A percentile compares a stretch with the other conserved stretches of the same genome.
Evolutionary conservation across 2,329 filamentous ascomycete species (phyloP).

Genomic region (Apiospora phragmitis): DNA sequence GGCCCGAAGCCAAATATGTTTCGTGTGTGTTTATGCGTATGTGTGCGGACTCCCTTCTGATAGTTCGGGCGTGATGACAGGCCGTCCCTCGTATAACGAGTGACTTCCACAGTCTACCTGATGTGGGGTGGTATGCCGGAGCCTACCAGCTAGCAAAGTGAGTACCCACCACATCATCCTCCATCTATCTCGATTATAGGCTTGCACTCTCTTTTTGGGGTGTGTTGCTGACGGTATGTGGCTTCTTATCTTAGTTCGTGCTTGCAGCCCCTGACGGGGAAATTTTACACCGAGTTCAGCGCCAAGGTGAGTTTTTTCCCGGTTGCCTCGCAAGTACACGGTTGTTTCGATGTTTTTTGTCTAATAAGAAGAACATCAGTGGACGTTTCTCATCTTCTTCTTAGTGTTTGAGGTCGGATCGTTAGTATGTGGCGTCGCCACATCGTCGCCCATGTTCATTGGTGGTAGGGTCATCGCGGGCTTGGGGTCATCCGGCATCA

Average conservation of each 20-base stretch:
- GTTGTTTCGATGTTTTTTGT: not conserved
- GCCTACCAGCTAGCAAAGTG: conserved; percentile 17
- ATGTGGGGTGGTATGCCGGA: conserved; percentile 19
- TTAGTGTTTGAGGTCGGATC: conserved; percentile 54
- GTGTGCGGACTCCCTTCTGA: not conserved
- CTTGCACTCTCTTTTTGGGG: too few relatives aligned
- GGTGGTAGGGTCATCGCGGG: conserved; percentile 53
- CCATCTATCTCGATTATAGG: too few relatives aligned
- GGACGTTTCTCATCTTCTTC: conserved; percentile 40
- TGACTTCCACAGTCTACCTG: conserved; percentile 18
- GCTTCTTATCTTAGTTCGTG: conserved; percentile 1
- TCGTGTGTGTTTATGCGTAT: too few relatives aligned
- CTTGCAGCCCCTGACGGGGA: conserved; percentile 26
- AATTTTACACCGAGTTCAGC: conserved; percentile 44
- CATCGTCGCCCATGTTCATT: conserved; percentile 50
- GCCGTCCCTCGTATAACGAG: conserved; percentile 17
- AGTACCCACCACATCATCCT: not conserved
- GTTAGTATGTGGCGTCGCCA: conserved; percentile 48
- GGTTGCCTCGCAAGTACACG: not conserved
- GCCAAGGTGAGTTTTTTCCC: conserved; percentile 26
- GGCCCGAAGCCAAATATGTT: too few relatives aligned
- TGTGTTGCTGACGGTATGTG: not conserved
- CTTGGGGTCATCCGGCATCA: conserved; percentile 47
- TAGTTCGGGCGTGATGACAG: not conserved
- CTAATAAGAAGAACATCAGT: conserved; percentile 21